phyloP scores from a whole-genome alignment of 768 basidiomycete species.

The Obba rivulosa region DNA sequence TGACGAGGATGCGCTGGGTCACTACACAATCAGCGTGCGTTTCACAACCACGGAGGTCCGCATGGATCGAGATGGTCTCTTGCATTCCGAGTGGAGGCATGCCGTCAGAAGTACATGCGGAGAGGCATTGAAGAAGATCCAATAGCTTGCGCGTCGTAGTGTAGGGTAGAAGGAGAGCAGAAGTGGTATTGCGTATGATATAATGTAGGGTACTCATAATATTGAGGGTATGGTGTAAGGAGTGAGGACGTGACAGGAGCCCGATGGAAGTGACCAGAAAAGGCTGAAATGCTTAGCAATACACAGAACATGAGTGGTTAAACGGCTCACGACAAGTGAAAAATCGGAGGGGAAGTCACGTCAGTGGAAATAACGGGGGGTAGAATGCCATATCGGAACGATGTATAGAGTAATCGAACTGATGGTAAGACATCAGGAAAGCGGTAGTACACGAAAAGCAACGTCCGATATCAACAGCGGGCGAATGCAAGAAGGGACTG shows the following conservation, averaged over 20 bases:
- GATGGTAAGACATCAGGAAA: background rate
- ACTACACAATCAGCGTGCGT: conserved; percentile 40
- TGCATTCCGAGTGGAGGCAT: conserved; percentile 14
- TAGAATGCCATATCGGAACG: too few relatives aligned
- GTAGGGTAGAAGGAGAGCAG: background rate
- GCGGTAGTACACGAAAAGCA: background rate
- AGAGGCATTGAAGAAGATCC: background rate
- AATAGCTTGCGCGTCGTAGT: background rate
- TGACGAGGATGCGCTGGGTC: conserved; percentile 28
- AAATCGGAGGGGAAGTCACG: too few relatives aligned
- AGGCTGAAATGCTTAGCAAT: background rate
- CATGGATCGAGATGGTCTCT: conserved; percentile 34
- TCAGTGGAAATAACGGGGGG: too few relatives aligned
- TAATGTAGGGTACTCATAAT: conserved; percentile 1
- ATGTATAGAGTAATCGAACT: background rate
- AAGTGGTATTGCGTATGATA: conserved; percentile 1
- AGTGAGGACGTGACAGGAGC: background rate
- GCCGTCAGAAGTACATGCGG: conserved; percentile 5
- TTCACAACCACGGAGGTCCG: conserved; percentile 57
- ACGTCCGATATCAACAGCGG: background rate
- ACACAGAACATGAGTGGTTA: background rate
- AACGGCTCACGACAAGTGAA: background rate
- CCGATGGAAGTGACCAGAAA: background rate
- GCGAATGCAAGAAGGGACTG: background rate
- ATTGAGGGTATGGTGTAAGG: conserved; percentile 4